Base-by-base conservation (phyloP, 2,329 filamentous ascomycete species). In the Xylaria arbuscula region DNA sequence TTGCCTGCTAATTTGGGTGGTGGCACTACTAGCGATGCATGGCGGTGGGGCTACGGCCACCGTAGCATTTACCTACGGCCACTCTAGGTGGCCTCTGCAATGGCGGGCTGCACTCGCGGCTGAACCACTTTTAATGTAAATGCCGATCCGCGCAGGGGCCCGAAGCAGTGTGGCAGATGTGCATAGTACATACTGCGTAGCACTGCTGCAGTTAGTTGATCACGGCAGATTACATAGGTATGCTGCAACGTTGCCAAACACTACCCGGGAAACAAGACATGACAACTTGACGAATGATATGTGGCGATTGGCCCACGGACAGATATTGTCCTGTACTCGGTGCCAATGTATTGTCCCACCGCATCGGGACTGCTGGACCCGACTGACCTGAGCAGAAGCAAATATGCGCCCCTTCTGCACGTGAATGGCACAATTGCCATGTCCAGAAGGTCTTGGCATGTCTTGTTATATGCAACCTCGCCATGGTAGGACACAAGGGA, bases 231-330 rank as follows among this genome's bases (percentile, higher is more conserved):
- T 45, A 7, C n/a, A 45, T 45, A 17, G 40, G 3, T 17, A 45
- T n/a, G 17, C 15, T 17, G 40, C 28, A 17, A 7, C n/a, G 40
- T 15, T 45, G 40, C 13, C 17, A 15, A n/a, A 17, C 15, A 45
- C 15, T 7, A 45, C 40, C n/a, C 17, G 7, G 28, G 28, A 28
- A 28, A 28, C 40, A 45, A 15, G 45, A 47, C 24, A 24, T 8
- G 24, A 50, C 10, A 32, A 24, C 4, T 58, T 40, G 45, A 32
- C 62, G 32, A 57, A 66, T 66, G 22, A 53, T n/a, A 47, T 53
- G 28, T 32, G n/a, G 24, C 45, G 28, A 62, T 66, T 62, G 58
- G 53, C 58, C 58, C 64, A 66, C 64, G 64, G 56, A 66, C 50
- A 19, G 47, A n/a, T 34, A 40, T n/a, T 17, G 34, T n/a, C 13